A percentile compares a stretch with the other conserved stretches of the same genome.
Evolutionary conservation across 2,329 filamentous ascomycete species (phyloP).

Genomic region (Rhexocercosporidium sp.): DNA sequence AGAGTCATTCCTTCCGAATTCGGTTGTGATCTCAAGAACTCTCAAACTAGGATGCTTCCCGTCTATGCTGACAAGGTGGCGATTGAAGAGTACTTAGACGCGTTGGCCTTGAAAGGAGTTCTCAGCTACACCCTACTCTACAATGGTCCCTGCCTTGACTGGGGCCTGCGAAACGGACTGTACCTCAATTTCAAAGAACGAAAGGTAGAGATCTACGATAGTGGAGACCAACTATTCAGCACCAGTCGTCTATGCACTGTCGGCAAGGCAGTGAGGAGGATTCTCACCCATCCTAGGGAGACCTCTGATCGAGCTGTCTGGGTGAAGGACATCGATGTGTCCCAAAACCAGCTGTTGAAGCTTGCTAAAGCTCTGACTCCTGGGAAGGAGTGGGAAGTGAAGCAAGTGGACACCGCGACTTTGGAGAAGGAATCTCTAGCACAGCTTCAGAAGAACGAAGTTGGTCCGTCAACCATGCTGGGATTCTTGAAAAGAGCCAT

Average conservation of each 20-base stretch:
- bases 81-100: conserved; percentile 48
- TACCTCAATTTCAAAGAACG: conserved; percentile 51
- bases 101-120: conserved; percentile 44
- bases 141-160: conserved; percentile 64
- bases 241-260: conserved; percentile 52
- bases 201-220: conserved; percentile 53
- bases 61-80: conserved; percentile 56
- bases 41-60: conserved; percentile 50
- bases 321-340: conserved; percentile 51
- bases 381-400: conserved; percentile 37
- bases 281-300: conserved; percentile 54
- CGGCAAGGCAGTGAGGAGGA: conserved; percentile 54
- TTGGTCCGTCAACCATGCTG: conserved; percentile 40
- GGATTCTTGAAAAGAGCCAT: conserved; percentile 44
- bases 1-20: conserved; percentile 68
- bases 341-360: conserved; percentile 49
- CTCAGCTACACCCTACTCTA: conserved; percentile 59
- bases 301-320: conserved; percentile 57
- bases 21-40: conserved; percentile 46
- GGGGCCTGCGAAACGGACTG: conserved; percentile 50
- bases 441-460: conserved; percentile 25
- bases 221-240: conserved; percentile 54
- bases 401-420: conserved; percentile 27
- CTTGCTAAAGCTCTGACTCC: conserved; percentile 42
- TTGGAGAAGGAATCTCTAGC: conserved; percentile 30